These are phyloP conservation scores for Saturnispora bothae DNA, from an alignment of 805 yeast species.

Conservation along the genomic window DNA sequence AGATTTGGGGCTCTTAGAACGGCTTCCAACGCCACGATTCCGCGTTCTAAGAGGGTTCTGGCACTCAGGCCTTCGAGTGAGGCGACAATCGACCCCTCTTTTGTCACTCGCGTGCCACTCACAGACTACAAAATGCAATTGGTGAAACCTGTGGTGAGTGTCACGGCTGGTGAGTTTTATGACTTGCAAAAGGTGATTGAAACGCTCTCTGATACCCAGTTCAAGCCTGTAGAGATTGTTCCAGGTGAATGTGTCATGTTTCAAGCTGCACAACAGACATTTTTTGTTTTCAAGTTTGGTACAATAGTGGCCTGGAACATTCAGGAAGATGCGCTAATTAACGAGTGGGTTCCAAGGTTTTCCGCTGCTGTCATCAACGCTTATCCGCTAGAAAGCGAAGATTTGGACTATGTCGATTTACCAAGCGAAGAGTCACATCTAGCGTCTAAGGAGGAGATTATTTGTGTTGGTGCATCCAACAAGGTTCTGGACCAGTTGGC, in stretches of 20 bases:
- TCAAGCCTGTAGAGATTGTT: slow-evolving; percentile 25
- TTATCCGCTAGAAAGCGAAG: slow-evolving; percentile 63
- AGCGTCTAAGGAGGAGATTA: slow-evolving; percentile 39
- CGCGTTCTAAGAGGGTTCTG: slow-evolving; percentile 7
- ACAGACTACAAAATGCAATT: slow-evolving; percentile 7
- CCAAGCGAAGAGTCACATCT: slow-evolving; percentile 27
- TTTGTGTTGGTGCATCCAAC: slow-evolving; percentile 53
- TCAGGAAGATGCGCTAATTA: slow-evolving; percentile 40
- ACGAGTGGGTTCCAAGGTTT: slow-evolving; percentile 43
- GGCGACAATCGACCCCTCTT: slow-evolving; percentile 13
- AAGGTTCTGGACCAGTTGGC: slow-evolving; percentile 71
- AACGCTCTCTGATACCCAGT: slow-evolving; percentile 28
- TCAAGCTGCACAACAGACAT: slow-evolving; percentile 31
- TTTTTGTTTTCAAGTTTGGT: slow-evolving; percentile 66
- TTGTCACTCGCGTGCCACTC: slow-evolving; percentile 10
- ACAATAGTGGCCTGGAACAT: slow-evolving; percentile 80
- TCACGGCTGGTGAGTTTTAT: slow-evolving; percentile 64
- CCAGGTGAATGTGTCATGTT: slow-evolving; percentile 55
- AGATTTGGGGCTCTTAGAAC: too few species aligned
- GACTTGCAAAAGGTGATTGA: slow-evolving; percentile 41
- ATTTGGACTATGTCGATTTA: slow-evolving; percentile 57
- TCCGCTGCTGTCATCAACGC: slow-evolving; percentile 37
- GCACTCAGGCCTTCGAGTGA: slow-evolving; percentile 7
- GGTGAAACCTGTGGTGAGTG: slow-evolving; percentile 45
- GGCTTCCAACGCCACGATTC: too few species aligned